Conservation (phyloP, 148 eudicot genomes). For the Talinum fruticosum region DNA sequence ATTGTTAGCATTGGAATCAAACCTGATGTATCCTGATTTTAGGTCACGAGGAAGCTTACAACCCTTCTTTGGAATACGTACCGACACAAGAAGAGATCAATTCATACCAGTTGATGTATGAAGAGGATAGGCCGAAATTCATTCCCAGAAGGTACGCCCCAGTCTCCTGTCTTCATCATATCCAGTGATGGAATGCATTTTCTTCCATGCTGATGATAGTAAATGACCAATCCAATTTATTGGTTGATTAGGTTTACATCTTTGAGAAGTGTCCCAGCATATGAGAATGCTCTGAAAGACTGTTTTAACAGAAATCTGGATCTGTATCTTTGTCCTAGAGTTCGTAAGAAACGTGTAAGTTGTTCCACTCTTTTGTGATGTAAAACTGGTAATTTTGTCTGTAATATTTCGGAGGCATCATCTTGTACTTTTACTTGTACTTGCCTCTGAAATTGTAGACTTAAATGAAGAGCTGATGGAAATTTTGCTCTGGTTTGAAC, state of each 20-base stretch:
- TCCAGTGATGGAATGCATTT: background rate
- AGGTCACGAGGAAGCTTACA: slow-evolving; percentile 95
- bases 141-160: slow-evolving; percentile 71
- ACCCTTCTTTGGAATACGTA: slow-evolving; percentile 83
- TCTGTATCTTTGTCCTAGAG: slow-evolving; percentile 87
- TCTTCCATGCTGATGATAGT: background rate
- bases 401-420: background rate
- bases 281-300: slow-evolving; percentile 66
- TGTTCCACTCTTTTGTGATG: background rate
- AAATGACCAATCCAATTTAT: background rate
- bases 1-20: background rate
- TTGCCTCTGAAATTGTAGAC: background rate
- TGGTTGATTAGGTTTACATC: slow-evolving; percentile 55
- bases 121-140: slow-evolving; percentile 92
- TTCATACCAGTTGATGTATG: slow-evolving; percentile 73
- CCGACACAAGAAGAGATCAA: slow-evolving; percentile 93
- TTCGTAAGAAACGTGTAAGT: slow-evolving; percentile 83
- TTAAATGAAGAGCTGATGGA: background rate
- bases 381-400: background rate
- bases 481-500: slow-evolving; percentile 1
- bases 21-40: slow-evolving; percentile 7
- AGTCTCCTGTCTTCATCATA: background rate
- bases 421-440: background rate
- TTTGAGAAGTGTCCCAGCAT: slow-evolving; percentile 86
- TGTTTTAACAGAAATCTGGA: slow-evolving; percentile 83